These are phyloP conservation scores for Phytopythium boreale DNA, from an alignment of 352 stramenopile genomes.

Conservation along the genomic window DNA sequence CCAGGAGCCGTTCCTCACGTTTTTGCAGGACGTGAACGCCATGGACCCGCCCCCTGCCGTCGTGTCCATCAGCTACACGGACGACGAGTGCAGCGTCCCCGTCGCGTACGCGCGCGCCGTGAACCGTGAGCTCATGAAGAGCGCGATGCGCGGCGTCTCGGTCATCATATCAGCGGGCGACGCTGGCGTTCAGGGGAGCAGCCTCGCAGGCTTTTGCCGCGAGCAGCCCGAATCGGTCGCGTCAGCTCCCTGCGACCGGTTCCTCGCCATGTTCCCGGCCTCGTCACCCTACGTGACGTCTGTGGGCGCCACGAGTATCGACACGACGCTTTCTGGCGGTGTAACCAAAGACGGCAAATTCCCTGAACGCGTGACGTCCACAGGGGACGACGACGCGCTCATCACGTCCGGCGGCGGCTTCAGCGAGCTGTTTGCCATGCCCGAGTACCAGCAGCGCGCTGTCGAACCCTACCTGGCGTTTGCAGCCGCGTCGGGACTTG, in stretches of 20 bases:
- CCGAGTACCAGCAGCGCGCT: constrained; percentile 41
- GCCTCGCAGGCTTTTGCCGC: constrained; percentile 44
- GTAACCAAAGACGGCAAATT: constrained; percentile 24
- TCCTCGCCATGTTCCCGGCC: constrained; percentile 63
- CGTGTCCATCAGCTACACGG: constrained; percentile 81
- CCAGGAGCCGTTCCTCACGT: constrained; percentile 75
- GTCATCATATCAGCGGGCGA: constrained; percentile 70
- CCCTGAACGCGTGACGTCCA: constrained; percentile 50
- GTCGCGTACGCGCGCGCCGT: constrained; percentile 49
- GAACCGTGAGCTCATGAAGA: constrained; percentile 76
- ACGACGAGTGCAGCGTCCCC: constrained; percentile 74
- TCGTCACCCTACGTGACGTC: constrained; percentile 74
- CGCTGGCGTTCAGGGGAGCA: constrained; percentile 50
- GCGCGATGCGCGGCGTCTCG: constrained; percentile 57
- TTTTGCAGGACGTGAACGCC: constrained; percentile 70
- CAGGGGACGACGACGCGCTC: constrained; percentile 29
- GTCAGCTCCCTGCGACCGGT: constrained; percentile 16
- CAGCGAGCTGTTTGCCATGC: constrained; percentile 47
- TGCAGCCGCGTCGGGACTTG: constrained; percentile 18
- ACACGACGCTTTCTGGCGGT: constrained; percentile 7
- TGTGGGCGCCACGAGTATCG: constrained; percentile 58
- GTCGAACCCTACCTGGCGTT: constrained; percentile 36
- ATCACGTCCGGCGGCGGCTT: constrained; percentile 80
- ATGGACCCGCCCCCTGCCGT: constrained; percentile 56
- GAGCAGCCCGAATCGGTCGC: constrained; percentile 25